Conservation (phyloP, 1,284 basidiomycete species). For the Gymnopus androsaceus region DNA sequence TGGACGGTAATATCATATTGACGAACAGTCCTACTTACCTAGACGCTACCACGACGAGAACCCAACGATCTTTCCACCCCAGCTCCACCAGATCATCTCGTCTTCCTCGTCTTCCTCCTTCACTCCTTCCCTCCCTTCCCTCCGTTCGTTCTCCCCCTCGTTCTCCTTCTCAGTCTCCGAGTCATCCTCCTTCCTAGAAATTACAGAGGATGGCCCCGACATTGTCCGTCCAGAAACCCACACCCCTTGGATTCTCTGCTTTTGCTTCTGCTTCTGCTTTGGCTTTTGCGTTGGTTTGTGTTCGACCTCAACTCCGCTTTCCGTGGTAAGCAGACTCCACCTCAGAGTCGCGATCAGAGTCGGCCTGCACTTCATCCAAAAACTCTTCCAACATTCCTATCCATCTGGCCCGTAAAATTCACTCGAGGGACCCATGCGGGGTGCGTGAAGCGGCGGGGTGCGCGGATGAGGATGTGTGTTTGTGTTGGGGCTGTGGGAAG, state of each 20-base stretch:
- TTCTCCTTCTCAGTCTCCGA: slow-evolving; percentile 18
- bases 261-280: slow-evolving; percentile 28
- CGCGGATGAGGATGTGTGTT: slow-evolving; percentile 68
- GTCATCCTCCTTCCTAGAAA: slow-evolving; percentile 11
- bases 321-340: too few relatives aligned
- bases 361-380: slow-evolving; percentile 24
- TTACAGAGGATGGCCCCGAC: slow-evolving; percentile 31
- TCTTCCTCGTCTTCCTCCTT: slow-evolving; percentile 49
- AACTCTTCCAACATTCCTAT: slow-evolving; percentile 42
- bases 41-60: slow-evolving; percentile 74
- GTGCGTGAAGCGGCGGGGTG: slow-evolving; percentile 69
- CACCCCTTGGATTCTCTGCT: slow-evolving; percentile 55
- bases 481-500: slow-evolving; percentile 59
- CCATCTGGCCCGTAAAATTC: slow-evolving; percentile 48
- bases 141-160: slow-evolving; percentile 57
- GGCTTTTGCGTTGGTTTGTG: too few relatives aligned
- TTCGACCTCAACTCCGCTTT: too few relatives aligned
- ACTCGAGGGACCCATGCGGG: slow-evolving; percentile 76
- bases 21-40: too few relatives aligned
- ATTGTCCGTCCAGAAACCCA: slow-evolving; percentile 41
- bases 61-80: slow-evolving; percentile 73
- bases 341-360: slow-evolving; percentile 22
- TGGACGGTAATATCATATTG: too few relatives aligned
- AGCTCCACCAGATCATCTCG: slow-evolving; percentile 81
- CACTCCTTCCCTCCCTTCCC: slow-evolving; percentile 18